Conservation (phyloP, 208 protist species). For the Wallacemonas collosoma region DNA sequence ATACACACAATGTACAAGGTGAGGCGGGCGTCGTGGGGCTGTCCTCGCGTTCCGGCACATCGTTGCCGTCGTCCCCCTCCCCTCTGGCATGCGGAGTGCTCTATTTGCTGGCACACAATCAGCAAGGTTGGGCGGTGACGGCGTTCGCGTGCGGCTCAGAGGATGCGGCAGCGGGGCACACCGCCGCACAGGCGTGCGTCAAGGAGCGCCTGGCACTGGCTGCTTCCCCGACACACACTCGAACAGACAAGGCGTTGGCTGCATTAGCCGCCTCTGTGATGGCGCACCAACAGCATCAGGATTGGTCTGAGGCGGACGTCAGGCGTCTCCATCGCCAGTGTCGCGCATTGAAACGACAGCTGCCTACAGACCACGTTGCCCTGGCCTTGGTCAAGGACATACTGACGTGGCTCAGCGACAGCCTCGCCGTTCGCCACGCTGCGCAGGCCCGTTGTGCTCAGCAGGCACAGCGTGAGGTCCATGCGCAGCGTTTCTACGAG, state of each 20-base stretch:
- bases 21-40: no score
- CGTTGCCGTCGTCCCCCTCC: no score
- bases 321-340: constrained; percentile 7
- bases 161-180: neutral
- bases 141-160: neutral
- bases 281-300: constrained; percentile 5
- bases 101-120: constrained; percentile 1
- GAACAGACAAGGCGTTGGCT: neutral
- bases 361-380: constrained; percentile 16
- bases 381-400: constrained; percentile 13
- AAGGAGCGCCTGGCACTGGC: neutral
- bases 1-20: no score
- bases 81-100: neutral
- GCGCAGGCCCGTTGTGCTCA: constrained; percentile 20
- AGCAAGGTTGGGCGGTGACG: neutral
- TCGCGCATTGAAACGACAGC: neutral
- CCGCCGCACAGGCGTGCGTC: neutral
- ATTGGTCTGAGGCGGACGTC: constrained; percentile 20
- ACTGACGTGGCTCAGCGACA: constrained; percentile 19
- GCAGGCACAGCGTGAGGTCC: constrained; percentile 16
- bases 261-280: constrained; percentile 15
- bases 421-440: constrained; percentile 25
- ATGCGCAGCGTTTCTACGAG: constrained; percentile 17
- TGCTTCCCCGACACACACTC: no score
- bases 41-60: no score